These are phyloP conservation scores for Chalaropsis thielavioides DNA, from an alignment of 2,329 filamentous ascomycete species.

Conservation along the genomic window DNA sequence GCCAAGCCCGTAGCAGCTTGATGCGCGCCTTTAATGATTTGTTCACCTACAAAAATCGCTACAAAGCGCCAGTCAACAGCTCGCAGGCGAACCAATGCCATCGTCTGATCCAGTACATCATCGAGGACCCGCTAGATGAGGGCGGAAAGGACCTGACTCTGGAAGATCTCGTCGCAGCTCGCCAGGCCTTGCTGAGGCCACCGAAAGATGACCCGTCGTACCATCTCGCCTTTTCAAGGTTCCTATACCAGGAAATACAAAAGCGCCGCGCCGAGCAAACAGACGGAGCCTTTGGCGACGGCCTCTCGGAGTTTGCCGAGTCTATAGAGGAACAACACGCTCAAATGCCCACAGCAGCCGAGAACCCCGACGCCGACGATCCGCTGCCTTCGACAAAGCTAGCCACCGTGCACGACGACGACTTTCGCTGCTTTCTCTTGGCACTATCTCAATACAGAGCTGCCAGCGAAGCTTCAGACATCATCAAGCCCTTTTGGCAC, in stretches of 20 bases:
- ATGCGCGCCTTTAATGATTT: constrained; percentile 49
- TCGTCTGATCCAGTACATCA: constrained; percentile 48
- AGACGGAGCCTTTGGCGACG: constrained; percentile 19
- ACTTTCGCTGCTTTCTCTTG: constrained; percentile 33
- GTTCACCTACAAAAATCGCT: constrained; percentile 40
- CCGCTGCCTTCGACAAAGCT: constrained; percentile 4
- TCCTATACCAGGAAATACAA: constrained; percentile 28
- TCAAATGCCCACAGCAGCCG: constrained; percentile 14
- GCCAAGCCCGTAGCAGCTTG: constrained; percentile 49
- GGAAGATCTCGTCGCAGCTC: constrained; percentile 32
- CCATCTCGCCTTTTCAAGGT: constrained; percentile 35
- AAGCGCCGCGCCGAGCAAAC: constrained; percentile 14
- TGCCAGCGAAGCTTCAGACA: constrained; percentile 34
- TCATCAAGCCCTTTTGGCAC: constrained; percentile 16
- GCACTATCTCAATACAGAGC: constrained; percentile 41
- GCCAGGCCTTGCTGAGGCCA: constrained; percentile 30
- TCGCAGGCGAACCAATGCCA: constrained; percentile 46
- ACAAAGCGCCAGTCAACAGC: constrained; percentile 41
- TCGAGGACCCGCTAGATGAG: constrained; percentile 25
- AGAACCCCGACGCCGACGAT: constrained; percentile 15
- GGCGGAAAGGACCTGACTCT: constrained; percentile 25
- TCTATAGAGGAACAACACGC: constrained; percentile 20
- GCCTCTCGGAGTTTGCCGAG: constrained; percentile 15
- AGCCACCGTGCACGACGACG: constrained; percentile 19
- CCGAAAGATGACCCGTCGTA: constrained; percentile 31